Evolutionary conservation across 2,329 filamentous ascomycete genomes (phyloP).

Genomic region (Beauveria brongniartii): DNA sequence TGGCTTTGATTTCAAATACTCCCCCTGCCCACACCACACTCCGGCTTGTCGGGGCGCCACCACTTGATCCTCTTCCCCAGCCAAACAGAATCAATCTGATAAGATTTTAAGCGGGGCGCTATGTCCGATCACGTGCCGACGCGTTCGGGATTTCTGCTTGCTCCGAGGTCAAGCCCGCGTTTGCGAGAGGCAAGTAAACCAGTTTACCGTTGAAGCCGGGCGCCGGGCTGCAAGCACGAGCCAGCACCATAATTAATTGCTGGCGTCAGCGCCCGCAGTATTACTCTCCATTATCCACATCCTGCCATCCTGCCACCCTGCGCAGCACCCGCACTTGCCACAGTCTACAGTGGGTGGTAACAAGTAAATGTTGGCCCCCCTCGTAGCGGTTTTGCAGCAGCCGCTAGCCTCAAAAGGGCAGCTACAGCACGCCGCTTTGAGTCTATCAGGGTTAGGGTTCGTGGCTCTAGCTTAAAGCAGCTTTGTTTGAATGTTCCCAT

Average conservation of each 20-base stretch:
- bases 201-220: not conserved
- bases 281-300: not conserved
- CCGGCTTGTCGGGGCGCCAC: not conserved
- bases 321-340: not conserved
- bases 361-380: no score
- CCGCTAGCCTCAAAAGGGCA: no score
- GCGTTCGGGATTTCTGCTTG: conserved; percentile 1
- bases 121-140: conserved; percentile 11
- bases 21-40: not conserved
- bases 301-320: not conserved
- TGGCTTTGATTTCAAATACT: conserved; percentile 10
- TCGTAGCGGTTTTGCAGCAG: no score
- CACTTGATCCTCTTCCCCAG: conserved; percentile 1
- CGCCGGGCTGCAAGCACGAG: not conserved
- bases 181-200: no score
- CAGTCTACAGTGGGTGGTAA: not conserved
- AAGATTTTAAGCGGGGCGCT: conserved; percentile 7
- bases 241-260: not conserved
- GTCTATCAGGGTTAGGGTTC: no score
- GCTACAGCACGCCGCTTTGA: no score
- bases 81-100: conserved; percentile 13
- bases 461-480: no score
- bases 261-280: not conserved
- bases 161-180: not conserved
- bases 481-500: no score